Base-by-base conservation (phyloP, 2,329 filamentous ascomycete species). In the Xylaria sp. region DNA sequence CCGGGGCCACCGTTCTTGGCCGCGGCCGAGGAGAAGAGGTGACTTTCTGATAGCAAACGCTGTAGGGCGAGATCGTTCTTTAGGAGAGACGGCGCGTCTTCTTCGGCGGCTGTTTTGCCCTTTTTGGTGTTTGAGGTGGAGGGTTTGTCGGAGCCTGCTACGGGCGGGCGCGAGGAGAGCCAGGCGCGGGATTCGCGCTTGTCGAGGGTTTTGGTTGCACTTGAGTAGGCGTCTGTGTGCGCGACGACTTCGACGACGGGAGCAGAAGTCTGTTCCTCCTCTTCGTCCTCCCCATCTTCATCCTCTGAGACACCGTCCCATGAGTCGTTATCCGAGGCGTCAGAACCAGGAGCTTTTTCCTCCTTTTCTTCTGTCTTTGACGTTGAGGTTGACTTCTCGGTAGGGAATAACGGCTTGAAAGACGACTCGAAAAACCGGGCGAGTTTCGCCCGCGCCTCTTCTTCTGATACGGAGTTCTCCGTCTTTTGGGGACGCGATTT, bases 21-120 rank as follows among this genome's bases (percentile, higher is more conserved):
- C 2, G 74, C 70, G 11, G 74, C 70, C 19, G 82, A 78, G 50
- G 72, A 68, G 63, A 72, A 71, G 61, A 73, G 79, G 50, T 82
- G 80, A 2, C 81, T 77, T 79, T 99, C 94, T 67, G 88, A 83
- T 59, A 99, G 85, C 47, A 99, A 85, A 52, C 92, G 88, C 73
- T 97, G 93, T 11, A 99, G 85, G 46, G 91, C 92, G 57, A 96
- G 85, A 73, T 97, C 94, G 74, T 97, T 92, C 72, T 92, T 92
- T 16, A 97, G 81, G 63, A 96, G 89, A 9, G 82, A 82, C 64
- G 80, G 80, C 55, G 82, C 81, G 70, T 88, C 83, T 70, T 88
- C 84, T 69, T 88, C 84, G 60, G 80, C 75, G 64, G 72, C 75
- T 42, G 67, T 70, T 57, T 68, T 61, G 18, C 6, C 44, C 13